phyloP scores from a whole-genome alignment of 78 protist species.

The Emiliania huxleyi region DNA sequence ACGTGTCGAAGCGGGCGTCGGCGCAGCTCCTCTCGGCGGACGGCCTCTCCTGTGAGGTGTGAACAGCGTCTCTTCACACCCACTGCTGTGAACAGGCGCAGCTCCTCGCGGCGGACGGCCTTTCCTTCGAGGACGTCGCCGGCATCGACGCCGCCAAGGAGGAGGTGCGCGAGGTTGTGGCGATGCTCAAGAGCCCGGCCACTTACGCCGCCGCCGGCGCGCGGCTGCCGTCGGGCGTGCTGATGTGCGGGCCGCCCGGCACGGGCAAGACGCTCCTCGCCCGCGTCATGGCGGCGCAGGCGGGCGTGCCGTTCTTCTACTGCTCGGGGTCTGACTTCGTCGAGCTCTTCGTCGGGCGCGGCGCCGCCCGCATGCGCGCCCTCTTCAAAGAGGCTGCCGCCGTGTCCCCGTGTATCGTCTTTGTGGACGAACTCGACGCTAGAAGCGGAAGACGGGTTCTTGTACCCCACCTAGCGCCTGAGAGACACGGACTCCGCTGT shows the following conservation, averaged over 20 bases:
- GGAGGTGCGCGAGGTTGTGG: neutral
- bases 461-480: no score
- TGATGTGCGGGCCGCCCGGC: slow-evolving; percentile 62
- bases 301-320: slow-evolving; percentile 12
- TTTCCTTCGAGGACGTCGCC: neutral
- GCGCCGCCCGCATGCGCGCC: slow-evolving; percentile 8
- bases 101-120: neutral
- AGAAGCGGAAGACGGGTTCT: no score
- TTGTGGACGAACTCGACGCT: slow-evolving; percentile 92
- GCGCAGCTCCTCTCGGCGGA: neutral
- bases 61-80: no score
- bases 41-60: no score
- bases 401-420: slow-evolving; percentile 81
- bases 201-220: neutral
- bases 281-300: slow-evolving; percentile 8
- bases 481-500: no score
- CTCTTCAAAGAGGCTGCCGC: slow-evolving; percentile 54
- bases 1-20: neutral
- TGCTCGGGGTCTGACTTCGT: slow-evolving; percentile 36
- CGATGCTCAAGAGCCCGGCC: neutral
- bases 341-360: slow-evolving; percentile 27
- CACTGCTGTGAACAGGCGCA: no score
- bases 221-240: slow-evolving; percentile 29
- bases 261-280: slow-evolving; percentile 69
- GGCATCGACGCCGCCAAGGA: neutral